Conservation (phyloP, 192 early-diverging fungal genomes). For the Paraglomus occultum region DNA sequence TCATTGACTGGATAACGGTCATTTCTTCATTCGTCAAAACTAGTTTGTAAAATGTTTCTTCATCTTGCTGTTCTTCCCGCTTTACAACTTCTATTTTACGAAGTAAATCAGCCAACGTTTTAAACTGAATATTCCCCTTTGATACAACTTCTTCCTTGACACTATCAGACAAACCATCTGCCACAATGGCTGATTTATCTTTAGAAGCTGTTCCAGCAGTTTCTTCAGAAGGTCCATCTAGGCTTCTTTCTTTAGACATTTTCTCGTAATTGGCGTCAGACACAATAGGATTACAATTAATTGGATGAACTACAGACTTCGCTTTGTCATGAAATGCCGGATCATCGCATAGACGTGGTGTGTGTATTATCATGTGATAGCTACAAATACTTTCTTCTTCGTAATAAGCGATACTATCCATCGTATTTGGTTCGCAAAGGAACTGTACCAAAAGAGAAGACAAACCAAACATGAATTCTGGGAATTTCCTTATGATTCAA, state of each 20-base stretch:
- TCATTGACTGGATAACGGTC: no score
- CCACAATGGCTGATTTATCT: no score
- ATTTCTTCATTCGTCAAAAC: no score
- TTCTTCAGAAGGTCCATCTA: no score
- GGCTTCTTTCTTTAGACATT: slow-evolving; percentile 4
- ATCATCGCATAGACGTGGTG: slow-evolving; percentile 69
- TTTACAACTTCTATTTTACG: no score
- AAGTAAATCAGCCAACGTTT: no score
- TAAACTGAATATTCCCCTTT: no score
- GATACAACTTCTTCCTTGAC: no score
- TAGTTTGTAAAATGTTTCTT: no score
- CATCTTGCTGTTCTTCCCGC: no score
- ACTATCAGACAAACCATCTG: no score
- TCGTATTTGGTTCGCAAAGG: slow-evolving; percentile 64
- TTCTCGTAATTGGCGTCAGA: slow-evolving; percentile 48
- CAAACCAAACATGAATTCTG: not conserved
- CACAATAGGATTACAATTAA: slow-evolving; percentile 63
- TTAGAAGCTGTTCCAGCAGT: no score
- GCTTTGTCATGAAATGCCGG: slow-evolving; percentile 45
- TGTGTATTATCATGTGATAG: slow-evolving; percentile 78
- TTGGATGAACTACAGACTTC: slow-evolving; percentile 49
- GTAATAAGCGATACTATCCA: slow-evolving; percentile 63
- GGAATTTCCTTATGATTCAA: not conserved
- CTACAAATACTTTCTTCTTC: slow-evolving; percentile 68
- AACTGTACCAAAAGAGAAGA: slow-evolving; percentile 47